These are phyloP conservation scores for Phytophthora palmivora DNA, from an alignment of 352 stramenopile species.

Conservation along the genomic window DNA sequence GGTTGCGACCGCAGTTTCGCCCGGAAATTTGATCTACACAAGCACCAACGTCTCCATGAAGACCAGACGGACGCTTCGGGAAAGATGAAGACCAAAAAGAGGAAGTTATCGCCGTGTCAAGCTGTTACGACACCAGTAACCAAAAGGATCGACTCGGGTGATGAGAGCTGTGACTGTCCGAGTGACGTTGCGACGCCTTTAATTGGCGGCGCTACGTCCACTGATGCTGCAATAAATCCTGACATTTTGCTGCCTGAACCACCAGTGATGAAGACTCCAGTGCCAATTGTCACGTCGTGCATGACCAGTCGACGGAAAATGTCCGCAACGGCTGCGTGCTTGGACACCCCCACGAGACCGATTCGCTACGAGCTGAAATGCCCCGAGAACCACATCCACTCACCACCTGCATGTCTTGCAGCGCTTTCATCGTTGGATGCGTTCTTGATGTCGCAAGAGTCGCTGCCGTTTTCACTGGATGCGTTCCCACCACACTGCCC, in stretches of 20 bases:
- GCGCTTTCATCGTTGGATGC: slow-evolving; percentile 54
- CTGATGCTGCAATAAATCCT: slow-evolving; percentile 12
- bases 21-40: slow-evolving; percentile 74
- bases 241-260: slow-evolving; percentile 24
- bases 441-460: slow-evolving; percentile 45
- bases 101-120: slow-evolving; percentile 33
- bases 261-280: slow-evolving; percentile 5
- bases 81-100: slow-evolving; percentile 43
- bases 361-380: slow-evolving; percentile 64
- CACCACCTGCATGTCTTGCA: slow-evolving; percentile 58
- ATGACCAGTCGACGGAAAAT: slow-evolving; percentile 26
- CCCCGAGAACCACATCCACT: slow-evolving; percentile 65
- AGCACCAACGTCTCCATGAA: slow-evolving; percentile 71
- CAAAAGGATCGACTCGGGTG: slow-evolving; percentile 19
- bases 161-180: slow-evolving; percentile 38
- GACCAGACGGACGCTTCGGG: slow-evolving; percentile 18
- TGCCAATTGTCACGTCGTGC: slow-evolving; percentile 11
- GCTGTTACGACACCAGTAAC: background rate
- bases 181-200: slow-evolving; percentile 32
- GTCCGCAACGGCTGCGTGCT: slow-evolving; percentile 22
- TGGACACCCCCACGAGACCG: slow-evolving; percentile 31
- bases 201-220: slow-evolving; percentile 5
- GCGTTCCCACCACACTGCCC: slow-evolving; percentile 38
- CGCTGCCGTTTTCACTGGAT: slow-evolving; percentile 38
- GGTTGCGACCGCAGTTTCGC: slow-evolving; percentile 61